Conservation (phyloP, 371 early-diverging fungal species). For the Capillidium rhysosporum region DNA sequence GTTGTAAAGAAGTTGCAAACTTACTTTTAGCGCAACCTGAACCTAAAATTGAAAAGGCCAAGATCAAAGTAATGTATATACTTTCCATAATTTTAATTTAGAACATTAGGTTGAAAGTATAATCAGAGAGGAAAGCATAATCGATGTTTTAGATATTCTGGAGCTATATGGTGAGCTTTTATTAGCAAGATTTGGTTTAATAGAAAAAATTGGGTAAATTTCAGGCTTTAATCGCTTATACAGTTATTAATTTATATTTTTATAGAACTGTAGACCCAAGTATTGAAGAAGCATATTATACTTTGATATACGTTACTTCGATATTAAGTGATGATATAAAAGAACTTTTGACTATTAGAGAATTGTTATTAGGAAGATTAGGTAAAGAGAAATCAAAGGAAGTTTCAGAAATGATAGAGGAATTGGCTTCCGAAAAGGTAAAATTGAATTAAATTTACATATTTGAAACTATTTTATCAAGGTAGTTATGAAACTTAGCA, state of each 20-base stretch:
- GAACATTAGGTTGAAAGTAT: conserved; percentile 47
- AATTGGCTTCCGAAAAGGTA: too few relatives aligned
- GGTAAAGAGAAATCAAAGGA: too few relatives aligned
- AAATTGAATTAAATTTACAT: too few relatives aligned
- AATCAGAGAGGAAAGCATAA: conserved; percentile 73
- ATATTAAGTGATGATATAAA: conserved; percentile 12
- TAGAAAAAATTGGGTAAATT: conserved; percentile 56
- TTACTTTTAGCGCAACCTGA: conserved; percentile 30
- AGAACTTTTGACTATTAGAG: too few relatives aligned
- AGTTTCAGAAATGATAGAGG: too few relatives aligned
- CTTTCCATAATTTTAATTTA: not conserved
- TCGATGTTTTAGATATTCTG: conserved; percentile 80
- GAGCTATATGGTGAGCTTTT: conserved; percentile 76
- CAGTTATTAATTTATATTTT: not conserved
- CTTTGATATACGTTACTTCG: conserved; percentile 77
- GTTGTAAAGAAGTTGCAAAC: conserved; percentile 59
- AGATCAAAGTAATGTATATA: conserved; percentile 46
- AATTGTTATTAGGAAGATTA: too few relatives aligned
- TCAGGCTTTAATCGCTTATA: not conserved
- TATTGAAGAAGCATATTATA: conserved; percentile 67
- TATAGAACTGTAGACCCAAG: conserved; percentile 51
- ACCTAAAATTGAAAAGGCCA: conserved; percentile 69
- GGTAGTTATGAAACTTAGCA: conserved; percentile 55
- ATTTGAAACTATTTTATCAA: conserved; percentile 11
- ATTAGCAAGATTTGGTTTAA: conserved; percentile 62